These are phyloP conservation scores for Noccaea bulbosa DNA, from an alignment of 345 rosid species.

Conservation along the genomic window DNA sequence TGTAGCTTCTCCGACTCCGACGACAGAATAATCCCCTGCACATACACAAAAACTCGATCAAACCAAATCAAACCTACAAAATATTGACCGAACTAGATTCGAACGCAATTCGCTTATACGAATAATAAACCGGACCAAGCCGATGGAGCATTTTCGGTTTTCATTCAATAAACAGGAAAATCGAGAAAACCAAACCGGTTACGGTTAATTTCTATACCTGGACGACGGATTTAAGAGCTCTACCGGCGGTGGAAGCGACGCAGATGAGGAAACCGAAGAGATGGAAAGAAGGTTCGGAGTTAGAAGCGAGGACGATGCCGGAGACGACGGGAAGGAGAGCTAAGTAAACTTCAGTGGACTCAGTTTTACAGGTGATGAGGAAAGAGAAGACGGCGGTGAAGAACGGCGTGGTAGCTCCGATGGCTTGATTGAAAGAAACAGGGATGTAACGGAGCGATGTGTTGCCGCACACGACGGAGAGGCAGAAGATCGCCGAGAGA, in stretches of 20 bases:
- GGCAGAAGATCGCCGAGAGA: slow-evolving; percentile 79
- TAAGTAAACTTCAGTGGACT: slow-evolving; percentile 78
- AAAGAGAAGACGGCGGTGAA: slow-evolving; percentile 96
- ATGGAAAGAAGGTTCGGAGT: slow-evolving; percentile 90
- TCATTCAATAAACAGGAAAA: background rate
- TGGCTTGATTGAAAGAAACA: slow-evolving; percentile 95
- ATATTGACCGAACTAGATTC: no score
- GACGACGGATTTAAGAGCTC: slow-evolving; percentile 96
- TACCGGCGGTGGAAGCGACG: slow-evolving; percentile 90
- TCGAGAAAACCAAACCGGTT: background rate
- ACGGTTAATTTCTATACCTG: slow-evolving; percentile 46
- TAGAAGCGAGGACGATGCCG: slow-evolving; percentile 92
- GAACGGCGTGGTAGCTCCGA: slow-evolving; percentile 98
- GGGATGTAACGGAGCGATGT: slow-evolving; percentile 92
- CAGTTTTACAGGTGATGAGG: slow-evolving; percentile 85
- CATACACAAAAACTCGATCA: slow-evolving; percentile 33
- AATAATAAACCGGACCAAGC: no score
- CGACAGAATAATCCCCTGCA: slow-evolving; percentile 74
- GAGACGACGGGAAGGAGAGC: slow-evolving; percentile 90
- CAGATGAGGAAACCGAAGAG: slow-evolving; percentile 92
- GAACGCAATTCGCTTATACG: no score
- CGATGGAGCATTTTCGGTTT: background rate
- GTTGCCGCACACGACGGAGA: slow-evolving; percentile 97
- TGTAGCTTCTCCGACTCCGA: slow-evolving; percentile 94
- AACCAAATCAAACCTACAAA: background rate